Evolutionary conservation across 169 alveolate species (phyloP), one percentile per base, ranked within the genome.

Genomic region (Cryptosporidium ubiquitum): DNA sequence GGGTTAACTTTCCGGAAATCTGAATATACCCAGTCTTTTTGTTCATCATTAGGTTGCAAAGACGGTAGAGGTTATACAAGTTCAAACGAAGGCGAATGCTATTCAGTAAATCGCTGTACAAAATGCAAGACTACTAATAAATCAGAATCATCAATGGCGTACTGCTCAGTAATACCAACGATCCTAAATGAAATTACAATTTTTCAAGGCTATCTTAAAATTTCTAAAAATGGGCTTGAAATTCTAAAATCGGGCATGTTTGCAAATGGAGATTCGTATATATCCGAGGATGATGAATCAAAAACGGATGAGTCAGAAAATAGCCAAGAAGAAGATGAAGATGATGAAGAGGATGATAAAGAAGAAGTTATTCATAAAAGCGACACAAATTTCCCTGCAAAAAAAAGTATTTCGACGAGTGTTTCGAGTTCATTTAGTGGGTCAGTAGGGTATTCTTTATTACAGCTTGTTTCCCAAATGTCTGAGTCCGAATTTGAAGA

Each of bases 391-490:
- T 33, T 52, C 10, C 5, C 31, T 16, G 57, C 29, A 7, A 37
- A 14, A 9, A 16, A 37, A 57, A 39, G 18, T 18, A 58, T 5
- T 58, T 57, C 61, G 55, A 49, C 2, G 20, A 33, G 68, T 18
- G 18, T n/a, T 55, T 73, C 69, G 10, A 35, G 44, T 39, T 39
- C 3, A 29, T 33, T 12, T 3, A 5, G 39, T 1, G 29, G 4
- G 0, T 23, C n/a, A 6, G n/a, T 35, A 37, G 42, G 35, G 26
- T 31, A 26, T 42, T 79, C 89, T 42, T 40, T 79, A 58, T 64
- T 79, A n/a, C 51, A 79, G 33, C 55, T 79, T 26, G 40, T 42
- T 60, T 79, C 89, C 37, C 79, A 79, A n/a, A 40, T 79, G 75
- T 18, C 26, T 35, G 49, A 37, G 37, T 31, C 55, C 12, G 74